Conservation (phyloP, 192 early-diverging fungal species). For the Lobosporangium transversale region DNA sequence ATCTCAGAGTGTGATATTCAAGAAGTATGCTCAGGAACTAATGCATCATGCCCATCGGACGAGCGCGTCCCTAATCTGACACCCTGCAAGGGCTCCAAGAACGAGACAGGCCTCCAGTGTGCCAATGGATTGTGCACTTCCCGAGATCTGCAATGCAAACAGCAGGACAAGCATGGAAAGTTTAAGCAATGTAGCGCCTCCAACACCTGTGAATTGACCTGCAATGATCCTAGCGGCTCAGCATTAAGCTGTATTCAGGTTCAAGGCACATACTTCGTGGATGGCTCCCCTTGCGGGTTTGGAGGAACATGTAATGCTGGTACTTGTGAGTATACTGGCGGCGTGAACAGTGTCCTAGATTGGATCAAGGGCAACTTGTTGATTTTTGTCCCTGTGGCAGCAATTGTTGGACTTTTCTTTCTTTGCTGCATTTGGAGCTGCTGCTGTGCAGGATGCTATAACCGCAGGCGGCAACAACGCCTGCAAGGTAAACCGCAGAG, state of each 20-base stretch:
- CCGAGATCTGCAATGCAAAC: slow-evolving; percentile 73
- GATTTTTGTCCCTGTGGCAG: slow-evolving; percentile 57
- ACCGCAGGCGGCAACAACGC: slow-evolving; percentile 12
- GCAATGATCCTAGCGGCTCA: slow-evolving; percentile 59
- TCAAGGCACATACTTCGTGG: slow-evolving; percentile 66
- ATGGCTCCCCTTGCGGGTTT: slow-evolving; percentile 76
- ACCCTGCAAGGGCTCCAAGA: slow-evolving; percentile 64
- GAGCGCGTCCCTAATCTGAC: slow-evolving; percentile 71
- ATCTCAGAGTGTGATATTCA: slow-evolving; percentile 83
- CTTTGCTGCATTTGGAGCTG: slow-evolving; percentile 53
- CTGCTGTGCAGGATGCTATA: slow-evolving; percentile 33
- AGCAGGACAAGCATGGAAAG: slow-evolving; percentile 63
- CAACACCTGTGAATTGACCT: slow-evolving; percentile 71
- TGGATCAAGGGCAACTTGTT: slow-evolving; percentile 59
- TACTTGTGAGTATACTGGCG: slow-evolving; percentile 47
- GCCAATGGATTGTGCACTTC: slow-evolving; percentile 80
- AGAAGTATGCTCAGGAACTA: slow-evolving; percentile 81
- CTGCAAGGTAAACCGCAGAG: slow-evolving; percentile 10
- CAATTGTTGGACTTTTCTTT: slow-evolving; percentile 51
- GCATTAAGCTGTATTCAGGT: slow-evolving; percentile 34
- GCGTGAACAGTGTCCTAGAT: slow-evolving; percentile 34
- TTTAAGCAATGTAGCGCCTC: slow-evolving; percentile 65
- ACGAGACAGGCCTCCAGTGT: slow-evolving; percentile 60
- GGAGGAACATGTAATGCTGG: slow-evolving; percentile 72
- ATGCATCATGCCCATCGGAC: slow-evolving; percentile 77